These are phyloP conservation scores for Fusarium sp. DNA, from an alignment of 2,329 filamentous ascomycete species.

Conservation along the genomic window DNA sequence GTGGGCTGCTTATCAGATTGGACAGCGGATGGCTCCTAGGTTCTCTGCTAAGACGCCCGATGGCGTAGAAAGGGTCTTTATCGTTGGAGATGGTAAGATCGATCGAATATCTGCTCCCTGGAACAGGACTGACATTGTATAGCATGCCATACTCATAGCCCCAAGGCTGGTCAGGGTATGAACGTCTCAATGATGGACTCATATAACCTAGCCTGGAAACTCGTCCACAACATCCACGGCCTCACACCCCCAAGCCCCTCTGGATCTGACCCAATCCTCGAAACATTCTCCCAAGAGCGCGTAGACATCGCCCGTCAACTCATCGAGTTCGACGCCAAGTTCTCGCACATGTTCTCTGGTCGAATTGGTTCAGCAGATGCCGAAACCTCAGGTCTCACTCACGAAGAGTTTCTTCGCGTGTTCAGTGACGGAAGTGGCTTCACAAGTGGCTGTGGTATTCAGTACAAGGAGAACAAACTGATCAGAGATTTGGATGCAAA, in stretches of 20 bases:
- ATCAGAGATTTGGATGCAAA: background rate
- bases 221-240: conserved; percentile 5
- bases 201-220: conserved; percentile 23
- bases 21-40: conserved; percentile 12
- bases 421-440: conserved; percentile 20
- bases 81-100: conserved; percentile 19
- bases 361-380: conserved; percentile 15
- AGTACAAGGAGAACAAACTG: conserved; percentile 8
- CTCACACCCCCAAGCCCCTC: background rate
- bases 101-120: too few species aligned
- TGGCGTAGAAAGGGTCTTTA: conserved; percentile 14
- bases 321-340: conserved; percentile 18
- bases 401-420: conserved; percentile 19
- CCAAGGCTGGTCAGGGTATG: conserved; percentile 24
- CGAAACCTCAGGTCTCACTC: background rate
- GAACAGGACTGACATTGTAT: background rate
- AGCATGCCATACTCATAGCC: conserved; percentile 26
- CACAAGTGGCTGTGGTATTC: conserved; percentile 14
- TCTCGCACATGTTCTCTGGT: conserved; percentile 26
- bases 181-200: conserved; percentile 31
- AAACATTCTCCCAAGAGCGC: conserved; percentile 1
- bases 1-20: conserved; percentile 31
- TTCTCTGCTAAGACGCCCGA: conserved; percentile 11
- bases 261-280: background rate
- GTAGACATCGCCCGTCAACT: conserved; percentile 16